Conservation (phyloP, 306 rosid species). For the Vigna nakashimae region DNA sequence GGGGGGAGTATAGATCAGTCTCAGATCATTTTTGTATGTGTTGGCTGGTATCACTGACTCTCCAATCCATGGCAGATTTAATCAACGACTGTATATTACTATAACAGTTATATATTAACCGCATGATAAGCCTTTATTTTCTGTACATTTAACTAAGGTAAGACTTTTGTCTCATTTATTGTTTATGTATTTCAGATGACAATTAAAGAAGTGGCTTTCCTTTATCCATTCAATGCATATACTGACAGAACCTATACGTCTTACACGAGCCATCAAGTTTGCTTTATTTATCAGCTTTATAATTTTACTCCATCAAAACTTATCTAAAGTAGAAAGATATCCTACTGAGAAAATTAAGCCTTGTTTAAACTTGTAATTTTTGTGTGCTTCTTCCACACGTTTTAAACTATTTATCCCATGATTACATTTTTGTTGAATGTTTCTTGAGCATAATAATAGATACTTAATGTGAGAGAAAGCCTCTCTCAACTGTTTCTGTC, state of each 20-base stretch:
- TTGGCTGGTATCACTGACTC: constrained; percentile 34
- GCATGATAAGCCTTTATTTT: constrained; percentile 1
- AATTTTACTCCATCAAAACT: background rate
- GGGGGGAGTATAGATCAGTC: constrained; percentile 29
- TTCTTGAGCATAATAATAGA: background rate
- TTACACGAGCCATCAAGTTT: background rate
- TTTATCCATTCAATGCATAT: background rate
- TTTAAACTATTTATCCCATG: background rate
- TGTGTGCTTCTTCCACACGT: background rate
- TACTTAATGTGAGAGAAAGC: background rate
- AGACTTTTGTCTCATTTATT: background rate
- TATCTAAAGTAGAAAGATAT: background rate
- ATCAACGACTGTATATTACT: constrained; percentile 47
- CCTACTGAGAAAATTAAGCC: background rate
- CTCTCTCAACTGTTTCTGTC: background rate
- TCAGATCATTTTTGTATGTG: constrained; percentile 40
- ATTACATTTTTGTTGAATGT: background rate
- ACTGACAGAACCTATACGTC: background rate
- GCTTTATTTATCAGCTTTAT: constrained; percentile 3
- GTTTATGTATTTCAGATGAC: background rate
- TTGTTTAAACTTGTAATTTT: background rate
- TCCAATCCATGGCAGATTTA: constrained; percentile 31
- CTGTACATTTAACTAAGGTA: background rate
- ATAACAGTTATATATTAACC: constrained; percentile 31
- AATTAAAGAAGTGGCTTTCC: background rate